Evolutionary conservation across 176 grass and related monocot species (phyloP).

Genomic region (Lolium rigidum): DNA sequence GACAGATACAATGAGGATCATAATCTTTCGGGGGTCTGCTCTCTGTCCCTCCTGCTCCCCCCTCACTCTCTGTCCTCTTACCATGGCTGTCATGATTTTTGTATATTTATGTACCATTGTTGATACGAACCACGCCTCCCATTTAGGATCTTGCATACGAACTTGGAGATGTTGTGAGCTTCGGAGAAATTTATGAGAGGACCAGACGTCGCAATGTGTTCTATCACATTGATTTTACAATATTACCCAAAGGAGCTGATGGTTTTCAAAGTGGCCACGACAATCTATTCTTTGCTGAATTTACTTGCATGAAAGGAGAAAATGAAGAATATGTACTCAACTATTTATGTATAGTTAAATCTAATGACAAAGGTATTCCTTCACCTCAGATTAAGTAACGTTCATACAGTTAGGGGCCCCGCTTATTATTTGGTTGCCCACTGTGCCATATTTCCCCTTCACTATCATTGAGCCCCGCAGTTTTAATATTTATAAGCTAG

Average conservation of each 20-base stretch:
- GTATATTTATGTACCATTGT: background rate
- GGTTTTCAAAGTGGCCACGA: background rate
- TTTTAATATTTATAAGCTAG: constrained; percentile 6
- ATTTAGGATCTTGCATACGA: background rate
- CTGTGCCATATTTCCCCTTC: background rate
- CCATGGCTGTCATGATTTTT: background rate
- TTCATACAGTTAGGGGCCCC: background rate
- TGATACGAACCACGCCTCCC: background rate
- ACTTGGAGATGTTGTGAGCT: background rate
- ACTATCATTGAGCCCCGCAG: background rate
- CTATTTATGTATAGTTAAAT: background rate
- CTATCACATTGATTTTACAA: background rate
- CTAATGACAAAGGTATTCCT: background rate
- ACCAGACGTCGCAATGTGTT: background rate
- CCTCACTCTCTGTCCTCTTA: background rate
- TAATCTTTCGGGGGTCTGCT: background rate
- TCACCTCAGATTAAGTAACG: background rate
- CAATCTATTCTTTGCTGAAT: background rate
- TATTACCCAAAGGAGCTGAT: background rate
- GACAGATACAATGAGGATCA: background rate
- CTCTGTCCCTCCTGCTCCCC: background rate
- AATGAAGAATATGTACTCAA: background rate
- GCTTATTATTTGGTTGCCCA: background rate
- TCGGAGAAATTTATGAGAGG: background rate
- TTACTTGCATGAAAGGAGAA: background rate